Evolutionary conservation across 768 basidiomycete species (phyloP), one percentile per base, ranked within the genome.

Genomic region (Auricularia auricula-judae): DNA sequence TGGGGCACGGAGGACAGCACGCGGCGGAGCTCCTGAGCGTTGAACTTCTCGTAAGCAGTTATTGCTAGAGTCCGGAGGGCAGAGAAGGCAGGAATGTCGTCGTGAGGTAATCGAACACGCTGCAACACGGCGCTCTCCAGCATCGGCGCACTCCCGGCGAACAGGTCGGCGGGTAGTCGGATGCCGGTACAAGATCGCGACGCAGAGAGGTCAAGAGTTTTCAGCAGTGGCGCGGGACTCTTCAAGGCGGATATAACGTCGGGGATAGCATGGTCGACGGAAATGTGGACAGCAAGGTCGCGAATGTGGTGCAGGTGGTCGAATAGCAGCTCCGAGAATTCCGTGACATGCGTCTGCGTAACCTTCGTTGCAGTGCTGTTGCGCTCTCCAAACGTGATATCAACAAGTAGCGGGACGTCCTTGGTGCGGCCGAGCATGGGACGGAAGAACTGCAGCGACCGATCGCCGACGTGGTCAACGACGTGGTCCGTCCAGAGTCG

Each of bases 401-500:
- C 56, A 7, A 59, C 16, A 2, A 14, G 5, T 21, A 59, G 21
- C 16, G 56, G 56, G 3, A 23, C 56, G 16, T 35, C 23, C 34
- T 35, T 29, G 23, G 56, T 59, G 56, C 56, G 56, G 23, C 7
- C 21, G 4, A 59, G 23, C 34, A 33, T 12, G 23, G 56, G 56
- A 3, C 29, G 11, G 14, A 29, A 35, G 14, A 8, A 23, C 23
- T 14, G 14, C 2, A 59, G 10, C 34, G 56, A 14, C 8, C 23
- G 14, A 10, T 14, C 34, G 56, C 56, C 56, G 56, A 14, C 21
- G 29, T 59, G 23, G 56, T 29, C 23, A 8, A 59, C 29, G 34
- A 35, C 34, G 34, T 59, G 56, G 14, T 29, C 82, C 68, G 81
- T 86, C 86, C 86, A 87, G 35, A 87, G 66, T 18, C 80, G 82